Conservation (phyloP, 768 basidiomycete genomes). For the Hypholoma sublateritium region DNA sequence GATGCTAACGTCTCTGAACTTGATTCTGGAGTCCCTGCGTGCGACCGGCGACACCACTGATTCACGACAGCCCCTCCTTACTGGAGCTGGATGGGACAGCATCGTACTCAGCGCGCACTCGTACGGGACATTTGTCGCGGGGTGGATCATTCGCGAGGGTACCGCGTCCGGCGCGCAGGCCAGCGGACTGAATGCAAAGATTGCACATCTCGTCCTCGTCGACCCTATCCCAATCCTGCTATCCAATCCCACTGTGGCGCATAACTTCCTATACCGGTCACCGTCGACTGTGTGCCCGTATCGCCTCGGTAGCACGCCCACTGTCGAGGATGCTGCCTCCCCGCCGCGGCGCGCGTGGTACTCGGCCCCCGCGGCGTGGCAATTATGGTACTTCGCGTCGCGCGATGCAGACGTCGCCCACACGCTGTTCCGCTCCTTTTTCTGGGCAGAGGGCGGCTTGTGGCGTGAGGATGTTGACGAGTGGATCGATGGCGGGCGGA, state of each 20-base stretch:
- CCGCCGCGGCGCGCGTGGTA: conserved; percentile 5
- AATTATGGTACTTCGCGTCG: conserved; percentile 68
- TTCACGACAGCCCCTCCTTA: background rate
- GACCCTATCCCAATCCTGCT: conserved; percentile 69
- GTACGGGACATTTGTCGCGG: conserved; percentile 59
- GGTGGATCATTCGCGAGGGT: conserved; percentile 49
- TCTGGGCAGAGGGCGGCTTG: conserved; percentile 62
- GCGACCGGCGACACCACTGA: conserved; percentile 14
- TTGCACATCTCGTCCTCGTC: conserved; percentile 49
- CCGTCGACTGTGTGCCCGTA: conserved; percentile 19
- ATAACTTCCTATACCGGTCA: conserved; percentile 64
- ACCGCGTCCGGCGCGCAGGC: conserved; percentile 6
- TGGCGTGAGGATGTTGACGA: conserved; percentile 55
- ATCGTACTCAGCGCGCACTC: conserved; percentile 57
- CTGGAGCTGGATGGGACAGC: conserved; percentile 18
- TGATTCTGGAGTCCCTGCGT: conserved; percentile 43
- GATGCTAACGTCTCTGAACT: conserved; percentile 41
- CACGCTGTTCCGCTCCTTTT: conserved; percentile 59
- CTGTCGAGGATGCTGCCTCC: background rate
- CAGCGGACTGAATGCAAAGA: conserved; percentile 24
- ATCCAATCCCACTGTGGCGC: conserved; percentile 60
- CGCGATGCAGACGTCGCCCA: conserved; percentile 63
- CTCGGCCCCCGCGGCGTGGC: conserved; percentile 50
- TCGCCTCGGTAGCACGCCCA: conserved; percentile 1
- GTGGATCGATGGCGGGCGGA: conserved; percentile 19